phyloP scores from a whole-genome alignment of 1,284 basidiomycete species.

The Leccinum olivaceoglutinosum region DNA sequence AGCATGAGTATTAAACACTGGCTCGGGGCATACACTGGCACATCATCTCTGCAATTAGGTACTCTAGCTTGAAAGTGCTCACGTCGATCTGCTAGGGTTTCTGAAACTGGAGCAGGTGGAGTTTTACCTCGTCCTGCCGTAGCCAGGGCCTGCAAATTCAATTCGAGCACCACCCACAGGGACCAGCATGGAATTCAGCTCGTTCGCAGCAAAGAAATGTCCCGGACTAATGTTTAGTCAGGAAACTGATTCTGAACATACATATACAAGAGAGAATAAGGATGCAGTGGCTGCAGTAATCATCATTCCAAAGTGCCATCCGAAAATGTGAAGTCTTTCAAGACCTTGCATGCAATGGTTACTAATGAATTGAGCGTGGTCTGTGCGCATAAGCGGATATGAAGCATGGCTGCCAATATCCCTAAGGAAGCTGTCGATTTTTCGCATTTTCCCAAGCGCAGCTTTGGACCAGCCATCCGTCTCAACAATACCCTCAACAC shows the following conservation, averaged over 20 bases:
- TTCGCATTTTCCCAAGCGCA: constrained; percentile 36
- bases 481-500: constrained; percentile 32
- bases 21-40: no score
- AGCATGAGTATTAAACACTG: no score
- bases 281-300: constrained; percentile 21
- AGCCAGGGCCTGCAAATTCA: no score
- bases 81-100: no score
- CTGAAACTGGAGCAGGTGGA: no score
- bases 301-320: constrained; percentile 35
- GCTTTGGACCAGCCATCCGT: constrained; percentile 38
- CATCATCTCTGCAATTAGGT: no score
- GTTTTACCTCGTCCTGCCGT: no score
- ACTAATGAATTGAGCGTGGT: constrained; percentile 20
- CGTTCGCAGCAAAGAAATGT: constrained; percentile 14
- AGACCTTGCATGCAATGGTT: constrained; percentile 25
- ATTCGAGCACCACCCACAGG: constrained; percentile 11
- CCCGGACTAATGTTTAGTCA: constrained; percentile 8
- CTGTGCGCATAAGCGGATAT: background rate
- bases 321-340: constrained; percentile 35
- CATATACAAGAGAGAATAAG: background rate
- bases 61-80: no score
- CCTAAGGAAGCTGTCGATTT: constrained; percentile 43
- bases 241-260: background rate
- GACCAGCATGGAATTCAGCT: constrained; percentile 29
- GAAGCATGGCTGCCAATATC: constrained; percentile 25